phyloP scores from a whole-genome alignment of 345 rosid genomes.

The Hypericum androsaemum region DNA sequence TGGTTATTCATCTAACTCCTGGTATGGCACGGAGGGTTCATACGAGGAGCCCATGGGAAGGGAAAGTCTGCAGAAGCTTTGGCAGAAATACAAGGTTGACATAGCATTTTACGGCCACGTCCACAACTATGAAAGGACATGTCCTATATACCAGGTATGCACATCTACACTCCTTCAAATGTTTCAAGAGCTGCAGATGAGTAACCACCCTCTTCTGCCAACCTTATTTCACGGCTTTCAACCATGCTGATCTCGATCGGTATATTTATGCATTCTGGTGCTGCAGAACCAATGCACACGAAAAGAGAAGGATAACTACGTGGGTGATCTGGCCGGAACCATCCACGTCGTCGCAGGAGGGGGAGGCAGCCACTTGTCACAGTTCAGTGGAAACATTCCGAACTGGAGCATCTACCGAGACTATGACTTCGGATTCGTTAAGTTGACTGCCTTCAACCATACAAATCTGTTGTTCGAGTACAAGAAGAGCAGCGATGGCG shows the following conservation, averaged over 20 bases:
- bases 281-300: slow-evolving; percentile 63
- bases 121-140: slow-evolving; percentile 76
- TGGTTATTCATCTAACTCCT: slow-evolving; percentile 51
- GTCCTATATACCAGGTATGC: slow-evolving; percentile 66
- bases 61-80: slow-evolving; percentile 64
- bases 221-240: too few relatives aligned
- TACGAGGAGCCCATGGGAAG: slow-evolving; percentile 72
- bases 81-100: slow-evolving; percentile 86
- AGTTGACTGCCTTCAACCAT: slow-evolving; percentile 65
- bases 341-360: slow-evolving; percentile 91
- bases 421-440: slow-evolving; percentile 67
- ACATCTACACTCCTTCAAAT: too few relatives aligned
- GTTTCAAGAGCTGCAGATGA: not conserved
- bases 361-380: slow-evolving; percentile 62
- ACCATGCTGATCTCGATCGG: not conserved
- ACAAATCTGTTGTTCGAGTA: slow-evolving; percentile 80
- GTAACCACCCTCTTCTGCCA: not conserved
- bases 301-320: slow-evolving; percentile 40
- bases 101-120: slow-evolving; percentile 71
- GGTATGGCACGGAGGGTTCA: slow-evolving; percentile 49
- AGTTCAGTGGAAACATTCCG: slow-evolving; percentile 39
- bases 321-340: slow-evolving; percentile 60
- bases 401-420: slow-evolving; percentile 73
- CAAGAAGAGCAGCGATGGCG: slow-evolving; percentile 69
- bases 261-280: slow-evolving; percentile 5